These are phyloP conservation scores for Daldinia sp. DNA, from an alignment of 2,329 filamentous ascomycete genomes.

Conservation along the genomic window DNA sequence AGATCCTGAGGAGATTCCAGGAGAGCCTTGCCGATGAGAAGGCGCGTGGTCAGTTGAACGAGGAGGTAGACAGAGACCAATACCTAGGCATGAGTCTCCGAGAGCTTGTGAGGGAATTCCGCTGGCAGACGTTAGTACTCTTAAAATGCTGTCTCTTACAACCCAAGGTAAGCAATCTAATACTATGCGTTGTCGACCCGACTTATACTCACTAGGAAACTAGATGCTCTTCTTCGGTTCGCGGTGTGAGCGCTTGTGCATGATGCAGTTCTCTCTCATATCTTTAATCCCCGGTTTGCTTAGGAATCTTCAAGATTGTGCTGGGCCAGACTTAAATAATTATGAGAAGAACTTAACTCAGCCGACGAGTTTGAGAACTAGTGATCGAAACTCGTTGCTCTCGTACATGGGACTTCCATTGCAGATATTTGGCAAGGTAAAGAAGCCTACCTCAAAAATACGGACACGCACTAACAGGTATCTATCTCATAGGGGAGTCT, in stretches of 20 bases:
- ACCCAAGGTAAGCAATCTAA: conserved; percentile 76
- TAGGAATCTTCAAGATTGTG: conserved; percentile 91
- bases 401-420: conserved; percentile 95
- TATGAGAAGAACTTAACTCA: conserved; percentile 81
- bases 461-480: conserved; percentile 19
- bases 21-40: conserved; percentile 83
- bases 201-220: conserved; percentile 25
- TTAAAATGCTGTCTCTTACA: conserved; percentile 95
- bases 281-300: conserved; percentile 95
- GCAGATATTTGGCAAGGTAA: conserved; percentile 92
- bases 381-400: conserved; percentile 88
- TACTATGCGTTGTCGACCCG: not conserved
- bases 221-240: conserved; percentile 99
- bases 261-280: conserved; percentile 97
- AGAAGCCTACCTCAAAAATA: conserved; percentile 27
- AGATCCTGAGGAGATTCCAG: conserved; percentile 91
- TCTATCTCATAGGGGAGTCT: conserved; percentile 76
- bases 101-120: conserved; percentile 93
- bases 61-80: conserved; percentile 82
- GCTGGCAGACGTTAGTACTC: conserved; percentile 91
- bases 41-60: conserved; percentile 65
- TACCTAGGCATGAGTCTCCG: conserved; percentile 90
- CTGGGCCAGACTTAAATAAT: conserved; percentile 89
- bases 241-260: conserved; percentile 94
- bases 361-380: conserved; percentile 89